Evolutionary conservation across 108 stramenopile genomes (phyloP), one percentile per base, ranked within the genome.

Genomic region (Schizochytrium sp.): DNA sequence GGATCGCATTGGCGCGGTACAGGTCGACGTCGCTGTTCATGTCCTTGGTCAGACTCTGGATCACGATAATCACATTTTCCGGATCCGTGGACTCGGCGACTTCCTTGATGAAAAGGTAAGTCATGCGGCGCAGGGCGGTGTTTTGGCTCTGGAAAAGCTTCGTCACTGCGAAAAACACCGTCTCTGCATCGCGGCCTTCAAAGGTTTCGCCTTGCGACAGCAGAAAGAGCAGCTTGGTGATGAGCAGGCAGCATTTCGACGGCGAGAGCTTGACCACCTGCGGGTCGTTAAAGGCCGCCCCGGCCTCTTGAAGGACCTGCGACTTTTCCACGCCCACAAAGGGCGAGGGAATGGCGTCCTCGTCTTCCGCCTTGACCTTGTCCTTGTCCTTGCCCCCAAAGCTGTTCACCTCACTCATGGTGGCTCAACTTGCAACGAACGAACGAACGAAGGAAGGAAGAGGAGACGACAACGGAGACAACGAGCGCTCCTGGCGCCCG

Each of bases 141-240:
- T 95, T 91, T 47, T 87, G 95, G 88, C 94, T 95, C 97, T 98
- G 97, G 91, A 99, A 99, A 44, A 99, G 95, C 93, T 99, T 99
- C 28, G 99, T 99, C 6, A 99, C 99, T 5, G 98, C 99, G 89
- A 99, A 99, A 89, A 99, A 99, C 43, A 99, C 98, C 72, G 98
- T 97, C 5, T 96, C 97, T 2, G 96, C 96, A 92, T 98, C 97
- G 41, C 93, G 89, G 14, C 72, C 87, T 0, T 72, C 89, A 21
- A 95, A 90, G 48, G 91, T 90, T 60, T 95, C 93, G 8, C 94
- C 92, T 87, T 92, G 72, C 14, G 92, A 72, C 29, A 94, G 91
- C 58, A 95, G 91, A 88, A 94, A 92, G 25, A 99, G 94, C 51
- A 99, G 91, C 91, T 99, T 98, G 44, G 98, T 98, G 92, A 99